Base-by-base conservation (phyloP, 1,284 basidiomycete genomes). In the Cystobasidium pallidum region DNA sequence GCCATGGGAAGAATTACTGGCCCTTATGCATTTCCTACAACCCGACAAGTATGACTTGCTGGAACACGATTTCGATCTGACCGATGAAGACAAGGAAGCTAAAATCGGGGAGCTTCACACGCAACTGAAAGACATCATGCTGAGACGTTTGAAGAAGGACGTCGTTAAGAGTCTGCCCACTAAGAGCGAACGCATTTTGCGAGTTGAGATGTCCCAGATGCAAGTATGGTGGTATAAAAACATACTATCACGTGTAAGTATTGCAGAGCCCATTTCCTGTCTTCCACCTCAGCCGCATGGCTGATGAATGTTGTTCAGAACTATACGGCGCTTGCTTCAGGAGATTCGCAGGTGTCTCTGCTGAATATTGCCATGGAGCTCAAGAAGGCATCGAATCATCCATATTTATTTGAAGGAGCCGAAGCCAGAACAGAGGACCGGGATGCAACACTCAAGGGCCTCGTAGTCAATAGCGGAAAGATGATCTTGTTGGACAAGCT, bases 171-270 rank as follows among this genome's bases (percentile, higher is more conserved):
- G 91, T 72, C 84, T 99, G 64, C 96, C 96, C 1, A 94, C 94
- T 34, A 99, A 99, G 86, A 95, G 93, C 79, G 96, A 99, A 83
- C 90, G 93, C 61, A 99, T 99, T 77, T 84, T 99, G 72, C 89
- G 96, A 21, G 94, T 99, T 45, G 96, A 99, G 84, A 96, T 99
- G 95, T 92, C 90, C 78, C 88, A 91, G 66, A 87, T 99, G 81
- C 96, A 99, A 82, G 97, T 94, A 24, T 92, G 94, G 80, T 97
- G 95, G 82, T 99, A 99, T 85, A 98, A 98, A 85, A 98, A 98
- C 80, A 99, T 99, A 78, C 84, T 99, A 76, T 96, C 95, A 32
- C 94, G 91, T 87, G 91, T 90, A 73, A 32, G 82, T 77, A 30
- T 13, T 63, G 10, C 30, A 10, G n/a, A 2, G n/a, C 1, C 8